phyloP scores from a whole-genome alignment of 2,329 filamentous ascomycete genomes.

The Pestalotiopsis fici region DNA sequence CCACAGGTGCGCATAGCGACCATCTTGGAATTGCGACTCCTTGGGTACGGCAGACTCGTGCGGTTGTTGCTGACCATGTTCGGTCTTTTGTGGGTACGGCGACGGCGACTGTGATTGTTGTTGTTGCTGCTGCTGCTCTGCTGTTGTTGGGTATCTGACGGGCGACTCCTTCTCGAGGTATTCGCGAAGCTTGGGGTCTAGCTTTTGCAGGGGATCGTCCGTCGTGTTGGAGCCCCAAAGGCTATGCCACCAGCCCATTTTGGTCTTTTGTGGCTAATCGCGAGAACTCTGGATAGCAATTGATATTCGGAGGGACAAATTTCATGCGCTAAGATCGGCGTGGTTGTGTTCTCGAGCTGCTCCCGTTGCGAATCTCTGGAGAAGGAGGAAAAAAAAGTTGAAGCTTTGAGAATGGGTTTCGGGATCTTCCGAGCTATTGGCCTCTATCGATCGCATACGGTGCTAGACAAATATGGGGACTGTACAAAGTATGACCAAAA shows the following conservation, averaged over 20 bases:
- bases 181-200: conserved; percentile 81
- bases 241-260: conserved; percentile 61
- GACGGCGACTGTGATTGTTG: conserved; percentile 6
- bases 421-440: conserved; percentile 1
- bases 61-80: conserved; percentile 11
- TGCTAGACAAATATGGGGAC: not conserved
- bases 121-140: too few species aligned
- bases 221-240: conserved; percentile 49
- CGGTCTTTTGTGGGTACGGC: not conserved
- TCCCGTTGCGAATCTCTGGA: not conserved
- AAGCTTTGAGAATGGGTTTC: not conserved
- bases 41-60: conserved; percentile 38
- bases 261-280: conserved; percentile 7
- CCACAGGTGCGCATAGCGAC: conserved; percentile 84
- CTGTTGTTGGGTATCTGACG: conserved; percentile 57
- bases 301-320: not conserved
- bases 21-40: conserved; percentile 58
- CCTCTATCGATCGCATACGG: not conserved
- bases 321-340: not conserved
- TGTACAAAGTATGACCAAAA: not conserved
- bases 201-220: conserved; percentile 69
- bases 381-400: conserved; percentile 4
- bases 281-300: not conserved
- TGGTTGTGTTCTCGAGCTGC: not conserved
- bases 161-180: conserved; percentile 84